Percentiles rank a stretch among this genome's conserved stretches.
Conservation (phyloP, 805 yeast genomes). For the Lipomyces starkeyi region DNA sequence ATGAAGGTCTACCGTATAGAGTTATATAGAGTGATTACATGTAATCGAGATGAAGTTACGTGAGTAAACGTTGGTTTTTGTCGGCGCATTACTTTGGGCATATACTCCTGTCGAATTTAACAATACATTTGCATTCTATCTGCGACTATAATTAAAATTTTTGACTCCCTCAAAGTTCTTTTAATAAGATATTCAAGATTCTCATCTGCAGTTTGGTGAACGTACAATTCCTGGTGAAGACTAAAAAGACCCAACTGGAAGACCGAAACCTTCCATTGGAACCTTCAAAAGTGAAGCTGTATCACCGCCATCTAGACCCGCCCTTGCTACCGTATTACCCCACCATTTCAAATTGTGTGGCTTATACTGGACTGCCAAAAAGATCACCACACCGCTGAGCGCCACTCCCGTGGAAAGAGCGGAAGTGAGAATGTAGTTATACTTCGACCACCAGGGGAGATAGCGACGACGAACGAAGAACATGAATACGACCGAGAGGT, state of each 20-base stretch:
- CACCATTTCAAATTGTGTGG: slow-evolving; percentile 60
- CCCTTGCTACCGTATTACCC: slow-evolving; percentile 55
- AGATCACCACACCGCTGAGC: slow-evolving; percentile 62
- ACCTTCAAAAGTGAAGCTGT: slow-evolving; percentile 29
- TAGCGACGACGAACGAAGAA: slow-evolving; percentile 60
- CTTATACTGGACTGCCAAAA: slow-evolving; percentile 56
- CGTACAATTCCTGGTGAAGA: background rate
- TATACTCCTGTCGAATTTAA: no score
- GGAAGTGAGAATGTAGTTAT: slow-evolving; percentile 68
- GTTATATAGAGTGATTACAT: background rate
- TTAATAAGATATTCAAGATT: no score
- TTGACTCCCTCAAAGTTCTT: no score
- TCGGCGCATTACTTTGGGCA: no score
- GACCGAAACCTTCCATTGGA: slow-evolving; percentile 46
- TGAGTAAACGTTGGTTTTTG: no score
- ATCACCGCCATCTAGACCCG: slow-evolving; percentile 34
- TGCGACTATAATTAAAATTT: no score
- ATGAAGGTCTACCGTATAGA: background rate
- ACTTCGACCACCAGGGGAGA: slow-evolving; percentile 76
- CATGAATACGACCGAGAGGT: slow-evolving; percentile 59
- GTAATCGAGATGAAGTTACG: no score
- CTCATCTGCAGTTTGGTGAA: no score
- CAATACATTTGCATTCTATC: no score
- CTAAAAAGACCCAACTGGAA: slow-evolving; percentile 44
- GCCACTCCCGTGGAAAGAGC: slow-evolving; percentile 74